phyloP scores from a whole-genome alignment of 306 rosid species.

The Crotalaria pallida region DNA sequence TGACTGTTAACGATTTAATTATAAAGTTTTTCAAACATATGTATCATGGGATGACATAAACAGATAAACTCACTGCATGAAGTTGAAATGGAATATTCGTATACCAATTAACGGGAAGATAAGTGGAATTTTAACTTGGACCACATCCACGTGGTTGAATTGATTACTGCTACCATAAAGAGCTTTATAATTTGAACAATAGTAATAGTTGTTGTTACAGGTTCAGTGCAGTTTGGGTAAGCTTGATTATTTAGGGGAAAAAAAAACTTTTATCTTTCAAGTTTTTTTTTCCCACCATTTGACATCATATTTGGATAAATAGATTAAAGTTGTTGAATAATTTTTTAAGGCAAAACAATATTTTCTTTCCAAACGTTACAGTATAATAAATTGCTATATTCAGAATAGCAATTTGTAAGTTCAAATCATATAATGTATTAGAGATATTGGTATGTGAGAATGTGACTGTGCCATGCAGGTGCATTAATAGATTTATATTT shows the following conservation, averaged over 20 bases:
- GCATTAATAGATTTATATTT: not conserved
- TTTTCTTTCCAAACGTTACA: no score
- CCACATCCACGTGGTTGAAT: not conserved
- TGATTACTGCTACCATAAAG: not conserved
- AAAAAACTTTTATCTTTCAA: not conserved
- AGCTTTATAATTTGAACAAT: not conserved
- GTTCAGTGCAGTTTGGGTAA: no score
- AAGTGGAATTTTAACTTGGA: conserved; percentile 11
- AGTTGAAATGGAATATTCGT: conserved; percentile 3
- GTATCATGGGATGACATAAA: not conserved
- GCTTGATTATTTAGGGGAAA: not conserved
- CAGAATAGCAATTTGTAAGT: not conserved
- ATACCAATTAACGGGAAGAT: conserved; percentile 7
- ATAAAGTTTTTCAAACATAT: not conserved
- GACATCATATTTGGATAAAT: no score
- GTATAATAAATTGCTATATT: not conserved
- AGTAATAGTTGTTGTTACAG: no score
- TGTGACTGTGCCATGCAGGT: not conserved
- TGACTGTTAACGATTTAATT: not conserved
- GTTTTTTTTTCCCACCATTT: no score
- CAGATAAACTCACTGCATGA: not conserved
- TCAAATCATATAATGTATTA: not conserved
- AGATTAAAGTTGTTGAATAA: no score
- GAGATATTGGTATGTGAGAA: not conserved
- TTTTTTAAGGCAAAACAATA: no score